These are phyloP conservation scores for Puya raimondii DNA, from an alignment of 176 grass and related monocot genomes.

Conservation along the genomic window DNA sequence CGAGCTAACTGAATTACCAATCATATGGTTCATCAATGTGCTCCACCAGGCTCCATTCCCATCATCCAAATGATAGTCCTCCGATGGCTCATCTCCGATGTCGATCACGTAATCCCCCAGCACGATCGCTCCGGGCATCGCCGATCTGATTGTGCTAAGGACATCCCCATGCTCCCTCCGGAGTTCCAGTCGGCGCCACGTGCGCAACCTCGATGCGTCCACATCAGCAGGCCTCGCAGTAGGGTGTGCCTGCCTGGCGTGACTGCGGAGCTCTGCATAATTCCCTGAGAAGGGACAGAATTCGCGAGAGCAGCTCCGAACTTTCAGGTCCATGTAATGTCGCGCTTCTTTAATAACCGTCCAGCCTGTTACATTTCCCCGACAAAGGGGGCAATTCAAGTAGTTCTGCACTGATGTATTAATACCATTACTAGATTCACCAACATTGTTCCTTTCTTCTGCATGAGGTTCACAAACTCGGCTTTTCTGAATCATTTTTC, in stretches of 20 bases:
- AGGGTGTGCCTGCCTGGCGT: conserved; percentile 28
- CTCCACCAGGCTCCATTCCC: conserved; percentile 5
- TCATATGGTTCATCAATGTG: conserved; percentile 15
- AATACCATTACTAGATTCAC: not conserved
- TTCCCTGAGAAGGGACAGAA: conserved; percentile 31
- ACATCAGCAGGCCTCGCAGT: conserved; percentile 29
- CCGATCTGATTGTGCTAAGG: conserved; percentile 25
- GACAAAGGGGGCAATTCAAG: conserved; percentile 34
- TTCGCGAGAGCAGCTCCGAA: conserved; percentile 27
- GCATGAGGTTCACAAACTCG: not conserved
- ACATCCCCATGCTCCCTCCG: conserved; percentile 32
- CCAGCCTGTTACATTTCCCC: conserved; percentile 21
- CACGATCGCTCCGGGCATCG: conserved; percentile 9
- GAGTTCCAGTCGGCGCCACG: conserved; percentile 27
- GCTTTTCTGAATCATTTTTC: conserved; percentile 4
- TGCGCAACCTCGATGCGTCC: conserved; percentile 24
- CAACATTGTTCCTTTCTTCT: not conserved
- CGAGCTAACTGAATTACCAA: conserved; percentile 4
- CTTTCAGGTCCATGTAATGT: conserved; percentile 32
- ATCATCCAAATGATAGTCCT: not conserved
- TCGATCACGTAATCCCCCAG: conserved; percentile 15
- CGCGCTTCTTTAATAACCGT: conserved; percentile 31
- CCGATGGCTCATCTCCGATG: conserved; percentile 2
- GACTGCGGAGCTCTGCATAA: conserved; percentile 30
- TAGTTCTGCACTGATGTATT: not conserved